Percentiles rank a stretch among this genome's conserved stretches.
phyloP scores from a whole-genome alignment of 208 protist species.

The Leishmania gerbilli region DNA sequence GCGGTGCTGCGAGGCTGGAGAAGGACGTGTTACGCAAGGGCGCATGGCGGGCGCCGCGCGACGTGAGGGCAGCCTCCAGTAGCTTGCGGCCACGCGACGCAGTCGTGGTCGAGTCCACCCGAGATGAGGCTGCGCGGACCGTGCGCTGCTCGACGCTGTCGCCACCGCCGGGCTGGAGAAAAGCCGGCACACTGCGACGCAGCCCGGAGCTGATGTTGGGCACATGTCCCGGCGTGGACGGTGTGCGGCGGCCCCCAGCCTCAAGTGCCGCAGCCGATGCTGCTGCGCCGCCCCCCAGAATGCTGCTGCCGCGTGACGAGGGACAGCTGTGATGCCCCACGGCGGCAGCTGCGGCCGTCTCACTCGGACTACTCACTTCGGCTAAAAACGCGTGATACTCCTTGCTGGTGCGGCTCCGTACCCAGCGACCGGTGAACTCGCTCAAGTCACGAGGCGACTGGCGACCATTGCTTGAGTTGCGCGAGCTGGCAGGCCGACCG shows the following conservation, averaged over 20 bases:
- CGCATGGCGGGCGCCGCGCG: constrained; percentile 10
- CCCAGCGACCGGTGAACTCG: neutral
- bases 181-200: constrained; percentile 15
- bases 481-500: constrained; percentile 11
- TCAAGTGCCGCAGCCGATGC: neutral
- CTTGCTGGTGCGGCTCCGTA: neutral
- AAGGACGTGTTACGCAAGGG: neutral
- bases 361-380: neutral
- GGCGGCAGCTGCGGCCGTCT: neutral
- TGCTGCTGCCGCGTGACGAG: constrained; percentile 17
- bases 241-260: neutral
- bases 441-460: neutral
- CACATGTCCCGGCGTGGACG: neutral
- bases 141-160: neutral
- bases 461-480: constrained; percentile 24
- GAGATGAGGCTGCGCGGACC: neutral
- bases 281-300: neutral
- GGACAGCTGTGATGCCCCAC: neutral
- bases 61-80: constrained; percentile 32
- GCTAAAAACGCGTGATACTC: neutral
- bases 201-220: neutral
- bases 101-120: neutral
- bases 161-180: constrained; percentile 15
- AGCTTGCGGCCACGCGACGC: constrained; percentile 23
- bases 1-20: neutral